phyloP scores from a whole-genome alignment of 345 rosid species.

The Stellera chamaejasme region DNA sequence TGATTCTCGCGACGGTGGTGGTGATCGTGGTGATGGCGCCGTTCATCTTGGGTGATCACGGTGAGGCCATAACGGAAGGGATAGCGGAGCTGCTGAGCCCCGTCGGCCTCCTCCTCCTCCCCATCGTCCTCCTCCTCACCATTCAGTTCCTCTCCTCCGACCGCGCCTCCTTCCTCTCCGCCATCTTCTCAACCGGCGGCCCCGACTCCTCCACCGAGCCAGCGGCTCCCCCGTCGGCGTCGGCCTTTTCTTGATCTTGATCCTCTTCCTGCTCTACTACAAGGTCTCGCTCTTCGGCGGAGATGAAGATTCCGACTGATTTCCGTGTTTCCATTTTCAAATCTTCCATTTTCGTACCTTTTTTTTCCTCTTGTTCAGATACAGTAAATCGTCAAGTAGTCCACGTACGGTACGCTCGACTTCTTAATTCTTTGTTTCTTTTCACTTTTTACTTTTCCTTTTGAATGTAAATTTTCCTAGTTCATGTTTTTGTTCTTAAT shows the following conservation, averaged over 20 bases:
- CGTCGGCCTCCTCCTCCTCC: conserved; percentile 65
- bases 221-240: conserved; percentile 78
- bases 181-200: conserved; percentile 56
- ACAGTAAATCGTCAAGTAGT: too few species aligned
- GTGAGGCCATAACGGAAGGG: conserved; percentile 67
- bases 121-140: conserved; percentile 56
- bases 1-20: conserved; percentile 59
- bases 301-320: conserved; percentile 38
- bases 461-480: too few species aligned
- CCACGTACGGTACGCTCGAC: too few species aligned
- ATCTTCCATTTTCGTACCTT: too few species aligned
- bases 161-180: conserved; percentile 50
- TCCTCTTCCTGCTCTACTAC: conserved; percentile 59
- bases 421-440: too few species aligned
- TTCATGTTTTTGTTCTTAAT: too few species aligned
- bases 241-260: conserved; percentile 49
- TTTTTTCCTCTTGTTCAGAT: too few species aligned
- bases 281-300: conserved; percentile 82
- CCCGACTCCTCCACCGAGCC: conserved; percentile 61
- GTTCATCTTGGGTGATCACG: conserved; percentile 60
- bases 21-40: conserved; percentile 60
- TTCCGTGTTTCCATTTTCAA: too few species aligned
- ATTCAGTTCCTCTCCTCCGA: conserved; percentile 89
- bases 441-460: too few species aligned
- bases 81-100: conserved; percentile 76